These are phyloP conservation scores for Epichloe aotearoae DNA, from an alignment of 2,329 filamentous ascomycete species.

Conservation along the genomic window DNA sequence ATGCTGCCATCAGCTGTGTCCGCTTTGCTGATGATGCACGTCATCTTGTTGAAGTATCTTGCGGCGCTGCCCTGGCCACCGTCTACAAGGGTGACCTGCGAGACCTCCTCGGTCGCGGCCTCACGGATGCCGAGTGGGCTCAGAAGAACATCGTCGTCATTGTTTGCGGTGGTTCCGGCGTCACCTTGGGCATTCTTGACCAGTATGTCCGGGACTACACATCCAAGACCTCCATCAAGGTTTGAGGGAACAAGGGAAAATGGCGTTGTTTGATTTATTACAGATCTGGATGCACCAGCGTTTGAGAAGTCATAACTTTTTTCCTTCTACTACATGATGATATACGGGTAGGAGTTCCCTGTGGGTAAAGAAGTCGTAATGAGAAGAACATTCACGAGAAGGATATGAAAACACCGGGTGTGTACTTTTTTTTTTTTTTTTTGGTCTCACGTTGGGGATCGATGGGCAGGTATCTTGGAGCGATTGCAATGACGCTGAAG, in stretches of 20 bases:
- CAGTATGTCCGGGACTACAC: conserved; percentile 39
- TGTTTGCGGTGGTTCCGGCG: conserved; percentile 67
- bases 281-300: conserved; percentile 2
- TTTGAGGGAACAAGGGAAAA: conserved; percentile 6
- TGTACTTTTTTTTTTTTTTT: background rate
- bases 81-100: conserved; percentile 53
- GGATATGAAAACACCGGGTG: background rate
- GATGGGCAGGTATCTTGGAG: no score
- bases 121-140: conserved; percentile 44
- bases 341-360: background rate
- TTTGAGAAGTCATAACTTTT: background rate
- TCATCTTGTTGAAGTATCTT: conserved; percentile 71
- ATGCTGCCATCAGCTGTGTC: conserved; percentile 66
- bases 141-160: conserved; percentile 67
- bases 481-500: no score
- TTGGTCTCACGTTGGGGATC: no score
- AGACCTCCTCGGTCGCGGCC: conserved; percentile 39
- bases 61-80: conserved; percentile 64
- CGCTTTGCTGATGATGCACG: conserved; percentile 71
- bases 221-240: conserved; percentile 18
- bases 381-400: conserved; percentile 3
- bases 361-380: conserved; percentile 4
- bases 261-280: background rate
- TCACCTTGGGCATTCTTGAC: conserved; percentile 47
- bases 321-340: background rate